Base-by-base conservation (phyloP, 75 land plant species). In the Selaginella moellendorffii region DNA sequence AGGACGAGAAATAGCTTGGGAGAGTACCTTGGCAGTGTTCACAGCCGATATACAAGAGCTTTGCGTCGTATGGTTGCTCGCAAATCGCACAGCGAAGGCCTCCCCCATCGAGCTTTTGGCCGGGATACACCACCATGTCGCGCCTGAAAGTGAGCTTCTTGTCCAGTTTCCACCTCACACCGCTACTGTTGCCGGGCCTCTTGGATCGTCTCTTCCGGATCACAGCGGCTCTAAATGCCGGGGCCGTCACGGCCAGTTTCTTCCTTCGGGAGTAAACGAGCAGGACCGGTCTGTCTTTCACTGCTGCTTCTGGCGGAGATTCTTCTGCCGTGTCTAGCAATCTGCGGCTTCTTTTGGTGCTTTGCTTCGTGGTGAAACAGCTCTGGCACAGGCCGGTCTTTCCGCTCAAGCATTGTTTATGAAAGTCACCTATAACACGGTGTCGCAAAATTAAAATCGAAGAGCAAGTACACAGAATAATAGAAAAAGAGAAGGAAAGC, bases 21-120 rank as follows among this genome's bases (percentile, higher is more conserved):
- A n/a, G n/a, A n/a, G n/a, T 81, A 86, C 90, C 84, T 75, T 61
- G 65, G 72, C 90, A 86, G 10, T 54, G 56, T 71, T 86, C 82
- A 71, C 90, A 86, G 53, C 65, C 27, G 52, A 86, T 51, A 70
- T 74, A 79, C 24, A 68, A 67, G 14, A 71, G 63, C 2, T n/a
- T 60, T 17, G 76, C 27, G 31, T 71, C 52, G 53, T 74, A 62
- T 20, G 52, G 69, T 74, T 72, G 70, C 29, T 18, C 1, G 53
- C 87, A 86, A 53, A 86, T 72, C 54, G 18, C 26, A 70, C 90
- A 86, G 20, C 31, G 52, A 14, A 82, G 82, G 29, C 62, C 2
- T 28, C 12, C 24, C 25, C 9, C 25, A n/a, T n/a, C n/a, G n/a
- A n/a, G n/a, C 19, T 14, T 27, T 19, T 63, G 28, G 24, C 24